Evolutionary conservation across 345 rosid species (phyloP).

Genomic region (Schrenkiella parvula): DNA sequence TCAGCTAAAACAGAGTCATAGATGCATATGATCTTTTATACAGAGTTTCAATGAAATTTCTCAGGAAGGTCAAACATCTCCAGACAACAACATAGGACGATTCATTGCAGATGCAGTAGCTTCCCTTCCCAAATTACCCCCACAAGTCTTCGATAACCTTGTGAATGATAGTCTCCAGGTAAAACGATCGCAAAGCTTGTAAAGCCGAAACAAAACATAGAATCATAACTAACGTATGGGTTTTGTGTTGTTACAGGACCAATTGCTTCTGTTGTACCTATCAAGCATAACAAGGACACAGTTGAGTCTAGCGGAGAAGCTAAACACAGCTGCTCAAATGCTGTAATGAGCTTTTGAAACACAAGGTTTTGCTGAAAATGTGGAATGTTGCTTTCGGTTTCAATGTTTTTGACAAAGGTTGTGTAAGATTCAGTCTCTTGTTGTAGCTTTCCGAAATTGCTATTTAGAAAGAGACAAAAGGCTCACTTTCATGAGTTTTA

Average conservation of each 20-base stretch:
- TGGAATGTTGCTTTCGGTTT: constrained; percentile 8
- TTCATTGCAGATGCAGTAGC: constrained; percentile 62
- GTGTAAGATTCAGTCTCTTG: constrained; percentile 21
- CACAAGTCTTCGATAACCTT: constrained; percentile 74
- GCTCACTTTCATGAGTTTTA: neutral
- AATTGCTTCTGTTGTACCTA: constrained; percentile 71
- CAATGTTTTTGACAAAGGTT: neutral
- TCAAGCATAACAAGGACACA: constrained; percentile 95
- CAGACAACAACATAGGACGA: constrained; percentile 78
- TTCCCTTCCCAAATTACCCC: constrained; percentile 71
- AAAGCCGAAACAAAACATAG: neutral
- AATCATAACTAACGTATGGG: neutral
- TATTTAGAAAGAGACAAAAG: neutral
- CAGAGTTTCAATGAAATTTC: neutral
- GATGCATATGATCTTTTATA: constrained; percentile 1
- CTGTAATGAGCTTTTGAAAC: constrained; percentile 30
- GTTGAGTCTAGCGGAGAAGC: constrained; percentile 80
- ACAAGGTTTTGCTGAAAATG: constrained; percentile 1
- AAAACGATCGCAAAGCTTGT: neutral
- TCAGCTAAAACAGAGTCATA: neutral
- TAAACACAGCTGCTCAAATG: constrained; percentile 92
- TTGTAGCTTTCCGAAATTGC: constrained; percentile 25
- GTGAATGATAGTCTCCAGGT: constrained; percentile 91
- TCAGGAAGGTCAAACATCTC: constrained; percentile 67
- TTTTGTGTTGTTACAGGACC: constrained; percentile 48